phyloP scores from a whole-genome alignment of 2,329 filamentous ascomycete genomes.

The Botrytis paeoniae region DNA sequence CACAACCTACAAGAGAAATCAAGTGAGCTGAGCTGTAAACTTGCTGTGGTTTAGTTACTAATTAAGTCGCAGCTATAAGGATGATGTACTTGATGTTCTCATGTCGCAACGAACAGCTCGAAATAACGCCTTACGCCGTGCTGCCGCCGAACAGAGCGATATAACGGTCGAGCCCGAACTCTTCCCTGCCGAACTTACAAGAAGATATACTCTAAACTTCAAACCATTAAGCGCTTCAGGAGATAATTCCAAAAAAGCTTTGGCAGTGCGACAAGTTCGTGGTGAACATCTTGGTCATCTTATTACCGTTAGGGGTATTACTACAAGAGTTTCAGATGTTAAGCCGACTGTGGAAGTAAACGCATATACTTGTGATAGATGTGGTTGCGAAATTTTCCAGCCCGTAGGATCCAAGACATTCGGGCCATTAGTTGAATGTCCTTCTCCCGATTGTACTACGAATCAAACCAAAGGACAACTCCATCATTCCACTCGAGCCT shows the following conservation, averaged over 20 bases:
- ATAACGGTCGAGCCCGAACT: conserved; percentile 63
- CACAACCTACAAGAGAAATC: conserved; percentile 71
- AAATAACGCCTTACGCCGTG: conserved; percentile 71
- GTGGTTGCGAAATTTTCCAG: conserved; percentile 96
- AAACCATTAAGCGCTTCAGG: conserved; percentile 74
- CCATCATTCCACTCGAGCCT: conserved; percentile 90
- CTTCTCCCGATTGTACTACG: conserved; percentile 81
- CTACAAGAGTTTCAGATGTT: conserved; percentile 93
- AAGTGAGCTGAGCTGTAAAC: conserved; percentile 52
- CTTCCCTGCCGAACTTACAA: conserved; percentile 88
- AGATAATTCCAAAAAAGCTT: conserved; percentile 59
- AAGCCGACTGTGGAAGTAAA: conserved; percentile 98
- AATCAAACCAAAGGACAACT: conserved; percentile 94
- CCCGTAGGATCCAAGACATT: conserved; percentile 89
- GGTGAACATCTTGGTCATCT: conserved; percentile 90
- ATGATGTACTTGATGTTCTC: conserved; percentile 94
- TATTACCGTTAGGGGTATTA: conserved; percentile 91
- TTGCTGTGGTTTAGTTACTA: neutral
- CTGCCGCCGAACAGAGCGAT: conserved; percentile 64
- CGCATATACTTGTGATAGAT: conserved; percentile 95
- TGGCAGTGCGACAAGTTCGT: conserved; percentile 90
- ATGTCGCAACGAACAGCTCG: conserved; percentile 87
- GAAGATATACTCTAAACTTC: conserved; percentile 93
- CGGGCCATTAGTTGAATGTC: conserved; percentile 79
- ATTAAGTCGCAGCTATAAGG: conserved; percentile 69